Conservation (phyloP, 495 filamentous ascomycete species). For the Pyrenula aspistea region DNA sequence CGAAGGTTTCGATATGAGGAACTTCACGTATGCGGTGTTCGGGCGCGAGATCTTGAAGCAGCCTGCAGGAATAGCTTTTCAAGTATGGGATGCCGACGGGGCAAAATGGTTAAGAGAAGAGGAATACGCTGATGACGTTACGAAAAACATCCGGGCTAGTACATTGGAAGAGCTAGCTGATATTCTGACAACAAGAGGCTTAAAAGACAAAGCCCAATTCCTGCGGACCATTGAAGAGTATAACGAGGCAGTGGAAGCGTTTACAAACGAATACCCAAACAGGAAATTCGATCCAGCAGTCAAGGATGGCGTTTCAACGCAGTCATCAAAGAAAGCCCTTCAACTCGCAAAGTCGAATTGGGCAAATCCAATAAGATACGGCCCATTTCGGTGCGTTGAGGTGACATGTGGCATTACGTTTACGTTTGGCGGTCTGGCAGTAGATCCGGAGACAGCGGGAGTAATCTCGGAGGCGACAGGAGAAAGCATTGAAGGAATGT, state of each 20-base stretch:
- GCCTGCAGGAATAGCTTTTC: constrained; percentile 42
- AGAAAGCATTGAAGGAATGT: constrained; percentile 36
- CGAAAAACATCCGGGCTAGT: constrained; percentile 31
- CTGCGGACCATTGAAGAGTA: constrained; percentile 35
- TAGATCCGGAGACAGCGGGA: constrained; percentile 31
- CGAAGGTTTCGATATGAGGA: constrained; percentile 48
- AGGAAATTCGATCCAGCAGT: constrained; percentile 39
- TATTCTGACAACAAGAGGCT: constrained; percentile 26
- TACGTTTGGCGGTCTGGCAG: constrained; percentile 49
- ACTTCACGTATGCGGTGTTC: constrained; percentile 54
- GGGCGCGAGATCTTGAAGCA: constrained; percentile 43
- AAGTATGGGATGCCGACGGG: constrained; percentile 45
- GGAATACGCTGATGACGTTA: constrained; percentile 44
- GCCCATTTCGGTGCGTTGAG: constrained; percentile 45
- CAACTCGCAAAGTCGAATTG: constrained; percentile 48
- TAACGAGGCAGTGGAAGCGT: constrained; percentile 34
- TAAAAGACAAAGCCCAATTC: constrained; percentile 27
- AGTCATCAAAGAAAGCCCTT: constrained; percentile 22
- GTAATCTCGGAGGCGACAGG: constrained; percentile 31
- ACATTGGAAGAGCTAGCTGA: constrained; percentile 41
- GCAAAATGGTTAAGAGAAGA: constrained; percentile 36
- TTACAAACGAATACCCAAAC: constrained; percentile 23
- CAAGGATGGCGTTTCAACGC: constrained; percentile 44
- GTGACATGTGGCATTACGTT: constrained; percentile 52
- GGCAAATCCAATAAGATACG: constrained; percentile 41